Conservation (phyloP, 2,329 filamentous ascomycete genomes). For the Zalaria sp. region DNA sequence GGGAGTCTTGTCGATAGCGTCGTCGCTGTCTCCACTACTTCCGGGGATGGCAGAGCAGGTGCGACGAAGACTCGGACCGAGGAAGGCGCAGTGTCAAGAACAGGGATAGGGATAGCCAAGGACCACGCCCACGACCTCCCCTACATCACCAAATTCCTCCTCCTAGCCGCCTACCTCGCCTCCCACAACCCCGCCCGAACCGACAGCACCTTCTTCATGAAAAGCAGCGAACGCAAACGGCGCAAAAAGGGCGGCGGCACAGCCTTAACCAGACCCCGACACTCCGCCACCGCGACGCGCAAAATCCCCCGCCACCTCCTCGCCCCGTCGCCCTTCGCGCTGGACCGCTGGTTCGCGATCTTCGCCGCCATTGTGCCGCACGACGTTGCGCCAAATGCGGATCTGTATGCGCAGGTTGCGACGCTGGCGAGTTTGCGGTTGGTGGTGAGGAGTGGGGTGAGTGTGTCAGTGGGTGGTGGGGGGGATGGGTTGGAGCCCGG, state of each 20-base stretch:
- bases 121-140: constrained; percentile 41
- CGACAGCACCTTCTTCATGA: constrained; percentile 64
- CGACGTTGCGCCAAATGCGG: constrained; percentile 27
- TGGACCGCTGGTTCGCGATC: constrained; percentile 68
- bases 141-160: constrained; percentile 57
- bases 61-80: too few species aligned
- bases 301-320: constrained; percentile 67
- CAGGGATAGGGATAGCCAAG: too few species aligned
- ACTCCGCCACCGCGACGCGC: constrained; percentile 31
- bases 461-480: too few species aligned
- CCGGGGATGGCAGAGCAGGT: too few species aligned
- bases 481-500: constrained; percentile 54
- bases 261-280: too few species aligned
- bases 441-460: constrained; percentile 45
- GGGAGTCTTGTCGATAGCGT: constrained; percentile 44
- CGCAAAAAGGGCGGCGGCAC: constrained; percentile 35
- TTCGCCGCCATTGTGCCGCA: constrained; percentile 50
- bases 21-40: constrained; percentile 3
- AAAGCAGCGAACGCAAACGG: constrained; percentile 40
- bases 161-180: constrained; percentile 66
- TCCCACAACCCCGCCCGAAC: constrained; percentile 66
- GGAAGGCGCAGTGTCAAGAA: too few species aligned
- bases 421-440: constrained; percentile 59
- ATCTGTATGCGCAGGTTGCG: constrained; percentile 44
- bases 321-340: constrained; percentile 60